These are phyloP conservation scores for Aquanectria penicillioides DNA, from an alignment of 2,329 filamentous ascomycete species.

Conservation along the genomic window DNA sequence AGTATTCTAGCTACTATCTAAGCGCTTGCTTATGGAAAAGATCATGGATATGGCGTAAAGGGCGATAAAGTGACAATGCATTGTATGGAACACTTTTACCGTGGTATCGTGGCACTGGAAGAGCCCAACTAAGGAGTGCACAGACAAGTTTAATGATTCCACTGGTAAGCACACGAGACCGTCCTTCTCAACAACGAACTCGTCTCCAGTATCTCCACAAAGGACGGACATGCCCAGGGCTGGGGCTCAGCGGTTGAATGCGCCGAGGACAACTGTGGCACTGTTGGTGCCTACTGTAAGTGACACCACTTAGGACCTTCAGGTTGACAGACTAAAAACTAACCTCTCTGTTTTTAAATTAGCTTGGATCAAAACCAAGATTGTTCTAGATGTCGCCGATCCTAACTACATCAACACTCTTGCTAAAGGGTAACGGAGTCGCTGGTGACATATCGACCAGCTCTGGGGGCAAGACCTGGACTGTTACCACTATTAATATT, in stretches of 20 bases:
- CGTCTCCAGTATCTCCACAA: conserved; percentile 57
- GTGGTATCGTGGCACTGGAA: neutral
- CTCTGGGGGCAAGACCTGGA: conserved; percentile 21
- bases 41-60: conserved; percentile 22
- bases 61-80: conserved; percentile 34
- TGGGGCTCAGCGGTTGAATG: conserved; percentile 63
- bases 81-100: conserved; percentile 8
- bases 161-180: conserved; percentile 29
- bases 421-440: conserved; percentile 15
- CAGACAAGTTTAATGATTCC: conserved; percentile 31
- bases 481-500: conserved; percentile 8
- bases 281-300: conserved; percentile 35
- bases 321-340: neutral
- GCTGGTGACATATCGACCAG: conserved; percentile 16
- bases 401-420: conserved; percentile 31
- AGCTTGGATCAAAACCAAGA: conserved; percentile 37
- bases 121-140: neutral
- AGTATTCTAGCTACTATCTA: conserved; percentile 25
- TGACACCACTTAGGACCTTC: fast-evolving
- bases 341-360: too few relatives aligned
- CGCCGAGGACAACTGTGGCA: conserved; percentile 81
- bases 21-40: conserved; percentile 28
- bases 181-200: conserved; percentile 33
- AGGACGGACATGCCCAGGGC: conserved; percentile 52
- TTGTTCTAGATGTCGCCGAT: conserved; percentile 29